phyloP scores from a whole-genome alignment of 2,329 filamentous ascomycete genomes.

The Clonostachys chloroleuca region DNA sequence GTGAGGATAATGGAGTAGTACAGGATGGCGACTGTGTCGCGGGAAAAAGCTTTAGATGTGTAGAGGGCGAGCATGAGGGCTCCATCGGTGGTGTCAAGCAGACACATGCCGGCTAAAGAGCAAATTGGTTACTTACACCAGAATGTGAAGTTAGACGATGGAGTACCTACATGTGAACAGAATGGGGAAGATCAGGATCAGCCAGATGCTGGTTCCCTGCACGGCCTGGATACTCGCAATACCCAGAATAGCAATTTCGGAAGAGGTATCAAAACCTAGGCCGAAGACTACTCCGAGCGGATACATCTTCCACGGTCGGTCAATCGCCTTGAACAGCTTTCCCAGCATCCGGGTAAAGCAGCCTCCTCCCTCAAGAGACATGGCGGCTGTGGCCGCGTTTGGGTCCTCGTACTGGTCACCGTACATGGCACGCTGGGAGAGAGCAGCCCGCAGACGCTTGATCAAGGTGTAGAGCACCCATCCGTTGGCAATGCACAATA shows the following conservation, averaged over 20 bases:
- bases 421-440: constrained; percentile 28
- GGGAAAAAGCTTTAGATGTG: constrained; percentile 71
- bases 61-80: constrained; percentile 95
- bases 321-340: constrained; percentile 69
- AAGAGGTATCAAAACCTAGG: constrained; percentile 91
- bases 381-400: not conserved
- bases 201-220: constrained; percentile 84
- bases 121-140: not conserved
- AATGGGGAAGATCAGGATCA: constrained; percentile 87
- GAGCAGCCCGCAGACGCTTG: constrained; percentile 58
- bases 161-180: constrained; percentile 70
- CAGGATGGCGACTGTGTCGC: constrained; percentile 82
- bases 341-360: constrained; percentile 69
- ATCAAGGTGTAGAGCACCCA: constrained; percentile 81
- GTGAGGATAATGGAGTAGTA: constrained; percentile 93
- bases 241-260: constrained; percentile 86
- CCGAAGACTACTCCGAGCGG: constrained; percentile 86
- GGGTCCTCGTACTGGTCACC: constrained; percentile 9
- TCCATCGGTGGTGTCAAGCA: constrained; percentile 88
- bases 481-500: constrained; percentile 78
- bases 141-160: not conserved
- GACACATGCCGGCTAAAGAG: constrained; percentile 79
- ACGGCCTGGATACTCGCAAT: constrained; percentile 86
- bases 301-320: constrained; percentile 92
- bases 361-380: constrained; percentile 73